phyloP scores from a whole-genome alignment of 2,329 filamentous ascomycete genomes.

The Fusarium torulosum region DNA sequence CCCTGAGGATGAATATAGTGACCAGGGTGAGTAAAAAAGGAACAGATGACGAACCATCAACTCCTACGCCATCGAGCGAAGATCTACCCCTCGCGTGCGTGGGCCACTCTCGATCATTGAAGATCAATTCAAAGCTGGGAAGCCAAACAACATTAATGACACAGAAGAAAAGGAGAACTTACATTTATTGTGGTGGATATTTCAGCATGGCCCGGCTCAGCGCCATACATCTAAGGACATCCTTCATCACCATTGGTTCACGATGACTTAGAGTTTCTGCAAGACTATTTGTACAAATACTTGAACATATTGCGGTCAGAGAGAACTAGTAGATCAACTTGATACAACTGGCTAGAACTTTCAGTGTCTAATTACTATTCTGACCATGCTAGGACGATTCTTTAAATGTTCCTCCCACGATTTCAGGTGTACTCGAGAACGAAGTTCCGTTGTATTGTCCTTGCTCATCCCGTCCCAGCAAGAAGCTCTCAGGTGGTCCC shows the following conservation, averaged over 20 bases:
- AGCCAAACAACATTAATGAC: not conserved
- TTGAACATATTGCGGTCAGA: no score
- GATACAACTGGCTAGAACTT: not conserved
- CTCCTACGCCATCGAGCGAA: no score
- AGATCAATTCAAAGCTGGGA: not conserved
- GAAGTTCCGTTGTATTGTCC: constrained; percentile 34
- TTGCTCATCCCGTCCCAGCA: constrained; percentile 39
- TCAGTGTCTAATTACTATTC: no score
- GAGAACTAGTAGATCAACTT: no score
- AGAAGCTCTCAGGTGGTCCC: constrained; percentile 68
- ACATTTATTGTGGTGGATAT: not conserved
- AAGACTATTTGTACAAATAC: no score
- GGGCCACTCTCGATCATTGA: not conserved
- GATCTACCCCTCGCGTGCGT: not conserved
- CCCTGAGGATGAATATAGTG: no score
- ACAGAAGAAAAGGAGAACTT: rapidly evolving
- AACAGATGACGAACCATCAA: no score
- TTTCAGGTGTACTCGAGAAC: constrained; percentile 7
- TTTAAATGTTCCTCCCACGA: constrained; percentile 4
- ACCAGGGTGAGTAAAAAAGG: no score
- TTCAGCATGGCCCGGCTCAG: not conserved
- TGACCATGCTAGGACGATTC: not conserved
- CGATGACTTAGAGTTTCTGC: not conserved
- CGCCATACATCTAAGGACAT: not conserved
- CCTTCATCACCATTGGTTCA: not conserved